Evolutionary conservation across 257 asterid species (phyloP).

Genomic region (Nicotiana otophora): DNA sequence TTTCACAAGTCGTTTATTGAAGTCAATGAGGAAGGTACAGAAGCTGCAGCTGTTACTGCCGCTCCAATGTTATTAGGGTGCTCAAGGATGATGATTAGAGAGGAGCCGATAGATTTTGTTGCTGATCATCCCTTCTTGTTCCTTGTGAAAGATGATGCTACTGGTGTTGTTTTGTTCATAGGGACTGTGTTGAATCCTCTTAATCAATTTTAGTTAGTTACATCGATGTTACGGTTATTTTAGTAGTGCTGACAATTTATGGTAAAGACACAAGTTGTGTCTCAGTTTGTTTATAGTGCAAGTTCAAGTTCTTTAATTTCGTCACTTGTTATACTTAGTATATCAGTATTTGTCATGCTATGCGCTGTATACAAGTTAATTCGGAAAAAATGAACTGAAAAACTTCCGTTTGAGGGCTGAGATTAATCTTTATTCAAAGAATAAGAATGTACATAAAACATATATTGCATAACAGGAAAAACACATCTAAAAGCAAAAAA

Average conservation of each 20-base stretch:
- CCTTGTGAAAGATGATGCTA: slow-evolving; percentile 24
- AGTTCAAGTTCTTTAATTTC: background rate
- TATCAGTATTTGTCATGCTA: background rate
- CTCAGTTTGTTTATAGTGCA: background rate
- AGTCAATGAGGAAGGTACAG: background rate
- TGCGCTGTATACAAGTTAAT: background rate
- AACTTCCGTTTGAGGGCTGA: no score
- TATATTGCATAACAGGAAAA: no score
- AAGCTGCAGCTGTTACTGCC: no score
- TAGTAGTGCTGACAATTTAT: background rate
- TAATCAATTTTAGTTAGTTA: slow-evolving; percentile 1
- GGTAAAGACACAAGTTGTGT: background rate
- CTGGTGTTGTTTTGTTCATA: slow-evolving; percentile 23
- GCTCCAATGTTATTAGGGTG: no score
- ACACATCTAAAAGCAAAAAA: no score
- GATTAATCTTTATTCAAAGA: no score
- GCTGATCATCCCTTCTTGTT: slow-evolving; percentile 43
- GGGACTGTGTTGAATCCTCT: slow-evolving; percentile 17
- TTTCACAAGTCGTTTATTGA: background rate
- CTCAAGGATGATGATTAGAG: background rate
- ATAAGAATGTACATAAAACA: no score
- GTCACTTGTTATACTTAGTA: no score
- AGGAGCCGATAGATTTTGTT: background rate
- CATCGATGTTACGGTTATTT: background rate
- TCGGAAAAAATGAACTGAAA: background rate